Conservation (phyloP, 2,329 filamentous ascomycete species). For the Microsporum audouinii region DNA sequence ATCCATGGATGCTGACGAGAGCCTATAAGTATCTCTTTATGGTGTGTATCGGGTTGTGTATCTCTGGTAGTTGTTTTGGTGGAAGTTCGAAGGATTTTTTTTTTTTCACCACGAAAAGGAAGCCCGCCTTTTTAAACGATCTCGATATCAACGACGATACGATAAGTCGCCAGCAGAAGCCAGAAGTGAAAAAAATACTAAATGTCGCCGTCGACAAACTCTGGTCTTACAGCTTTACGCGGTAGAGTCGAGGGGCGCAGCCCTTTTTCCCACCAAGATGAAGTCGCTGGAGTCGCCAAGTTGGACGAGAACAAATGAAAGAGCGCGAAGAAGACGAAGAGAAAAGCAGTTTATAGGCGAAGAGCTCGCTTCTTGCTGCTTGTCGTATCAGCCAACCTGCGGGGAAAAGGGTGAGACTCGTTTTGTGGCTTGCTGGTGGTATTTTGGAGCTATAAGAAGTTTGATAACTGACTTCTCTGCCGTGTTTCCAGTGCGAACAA, state of each 20-base stretch:
- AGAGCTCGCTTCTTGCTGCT: background rate
- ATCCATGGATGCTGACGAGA: background rate
- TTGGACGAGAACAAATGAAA: background rate
- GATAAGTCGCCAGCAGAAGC: too few relatives aligned
- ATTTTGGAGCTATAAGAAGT: background rate
- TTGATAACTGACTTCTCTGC: background rate
- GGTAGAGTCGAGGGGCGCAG: too few relatives aligned
- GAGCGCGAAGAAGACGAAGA: background rate
- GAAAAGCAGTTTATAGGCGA: background rate
- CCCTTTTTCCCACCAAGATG: too few relatives aligned
- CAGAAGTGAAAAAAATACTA: too few relatives aligned
- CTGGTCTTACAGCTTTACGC: too few relatives aligned
- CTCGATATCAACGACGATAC: too few relatives aligned
- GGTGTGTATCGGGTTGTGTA: background rate
- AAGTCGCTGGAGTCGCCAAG: background rate
- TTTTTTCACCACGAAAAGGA: too few relatives aligned
- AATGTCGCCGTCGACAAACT: too few relatives aligned
- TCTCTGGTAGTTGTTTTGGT: background rate
- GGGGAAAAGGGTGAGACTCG: background rate
- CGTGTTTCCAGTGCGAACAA: background rate
- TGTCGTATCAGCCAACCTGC: background rate
- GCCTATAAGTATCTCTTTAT: background rate
- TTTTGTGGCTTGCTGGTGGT: background rate
- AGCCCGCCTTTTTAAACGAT: too few relatives aligned
- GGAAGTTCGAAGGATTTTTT: background rate